Evolutionary conservation across 2,329 filamentous ascomycete species (phyloP), one percentile per base, ranked within the genome.

Genomic region (Plectosphaerella sp.): DNA sequence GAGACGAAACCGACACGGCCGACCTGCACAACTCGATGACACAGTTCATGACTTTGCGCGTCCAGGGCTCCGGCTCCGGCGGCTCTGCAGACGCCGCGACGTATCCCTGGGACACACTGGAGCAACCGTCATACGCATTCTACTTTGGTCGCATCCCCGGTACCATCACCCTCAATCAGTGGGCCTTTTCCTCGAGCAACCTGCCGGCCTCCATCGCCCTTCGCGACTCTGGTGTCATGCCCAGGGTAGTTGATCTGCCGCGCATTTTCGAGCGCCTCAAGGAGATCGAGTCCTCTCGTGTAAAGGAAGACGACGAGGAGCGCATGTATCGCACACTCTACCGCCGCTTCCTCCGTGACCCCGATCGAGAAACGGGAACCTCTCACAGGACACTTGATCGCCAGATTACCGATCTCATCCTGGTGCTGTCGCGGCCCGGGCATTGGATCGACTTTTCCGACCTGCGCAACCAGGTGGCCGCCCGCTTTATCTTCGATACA

Each of bases 371-470:
- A 41, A 75, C 72, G 45, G 68, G 73, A 20, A 79, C 71, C 45
- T 83, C 85, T 4, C 85, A 87, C 62, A 80, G 76, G 56, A 76
- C 80, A 3, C 77, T 89, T 56, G 86, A 89, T 56, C 80, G 78
- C 63, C 88, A 91, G 65, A 90, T 91, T 54, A 82, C 78, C 28
- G 87, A 91, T 63, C 74, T 91, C 20, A 83, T 90, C 52, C 76
- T 83, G 58, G 85, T 87, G 1, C 71, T 91, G 11, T 86, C 84
- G 1, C 77, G 84, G n/a, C 75, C 80, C 0, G 78, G 83, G 52
- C 25, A 49, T 39, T 91, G 88, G 88, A 84, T 87, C 57, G 87
- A 91, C 66, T 89, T 90, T 59, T 87, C 85, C 25, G 73, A 77
- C 36, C 79, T 80, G 4, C 81, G 80, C 61, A 89, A 90, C 60